A percentile compares a stretch with the other conserved stretches of the same genome.
Evolutionary conservation across 2,329 filamentous ascomycete species (phyloP).

Genomic region (Ceratocystis cubensis): DNA sequence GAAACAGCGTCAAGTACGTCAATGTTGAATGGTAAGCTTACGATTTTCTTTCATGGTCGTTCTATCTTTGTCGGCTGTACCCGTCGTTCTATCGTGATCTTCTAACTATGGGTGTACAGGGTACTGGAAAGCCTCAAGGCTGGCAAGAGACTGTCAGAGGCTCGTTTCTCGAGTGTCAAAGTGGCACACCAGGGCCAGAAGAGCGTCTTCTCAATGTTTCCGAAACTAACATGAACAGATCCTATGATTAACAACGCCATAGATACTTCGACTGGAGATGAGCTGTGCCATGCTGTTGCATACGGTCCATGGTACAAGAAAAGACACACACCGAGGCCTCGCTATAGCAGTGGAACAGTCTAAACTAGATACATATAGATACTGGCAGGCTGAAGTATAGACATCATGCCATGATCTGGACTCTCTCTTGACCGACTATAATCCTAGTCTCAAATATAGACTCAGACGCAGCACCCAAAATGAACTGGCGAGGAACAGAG

Average conservation of each 20-base stretch:
- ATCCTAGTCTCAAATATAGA: constrained; percentile 2
- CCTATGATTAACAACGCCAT: neutral
- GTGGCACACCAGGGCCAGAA: constrained; percentile 49
- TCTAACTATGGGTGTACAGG: constrained; percentile 35
- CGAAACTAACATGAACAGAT: neutral
- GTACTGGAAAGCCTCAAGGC: constrained; percentile 71
- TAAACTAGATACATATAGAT: neutral
- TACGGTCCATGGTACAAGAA: neutral
- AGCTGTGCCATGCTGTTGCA: neutral
- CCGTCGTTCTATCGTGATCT: constrained; percentile 13
- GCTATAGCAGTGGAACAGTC: neutral
- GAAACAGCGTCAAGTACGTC: constrained; percentile 64
- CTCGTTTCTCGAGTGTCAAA: constrained; percentile 53
- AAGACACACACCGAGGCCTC: neutral
- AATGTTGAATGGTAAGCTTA: constrained; percentile 59
- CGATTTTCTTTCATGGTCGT: neutral
- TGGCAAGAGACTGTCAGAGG: constrained; percentile 62
- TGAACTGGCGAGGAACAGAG: neutral
- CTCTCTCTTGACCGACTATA: neutral
- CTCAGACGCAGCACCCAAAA: neutral
- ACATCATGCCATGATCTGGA: neutral
- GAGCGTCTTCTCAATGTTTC: constrained; percentile 47
- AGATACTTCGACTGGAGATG: neutral
- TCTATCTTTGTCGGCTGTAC: constrained; percentile 16
- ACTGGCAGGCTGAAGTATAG: neutral